Evolutionary conservation across 1,284 basidiomycete species (phyloP), one percentile per base, ranked within the genome.

Genomic region (Boletus putidus): DNA sequence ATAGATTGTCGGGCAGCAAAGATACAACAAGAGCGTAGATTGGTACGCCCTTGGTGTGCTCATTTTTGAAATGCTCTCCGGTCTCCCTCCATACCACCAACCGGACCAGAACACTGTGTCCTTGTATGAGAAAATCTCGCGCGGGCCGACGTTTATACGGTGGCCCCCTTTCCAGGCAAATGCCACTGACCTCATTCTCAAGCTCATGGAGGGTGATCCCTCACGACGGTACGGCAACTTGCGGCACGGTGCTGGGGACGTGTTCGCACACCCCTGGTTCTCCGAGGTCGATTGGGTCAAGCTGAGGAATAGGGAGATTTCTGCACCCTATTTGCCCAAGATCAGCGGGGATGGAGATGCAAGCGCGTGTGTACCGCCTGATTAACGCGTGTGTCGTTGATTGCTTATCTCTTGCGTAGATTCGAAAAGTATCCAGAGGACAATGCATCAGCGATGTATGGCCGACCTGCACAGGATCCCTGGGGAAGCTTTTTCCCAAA

Each of bases 1-100:
- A 1, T 59, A 89, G 87, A 86, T 96, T 63, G 90, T 98, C 55
- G 86, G 88, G 60, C 91, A 93, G 65, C 89, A 92, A 65, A 89
- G 95, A 5, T 98, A 99, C 78, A 98, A 97, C 80, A 98, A 98
- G 76, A 91, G 87, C 66, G 96, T 99, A 2, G 97, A 99, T 72
- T 99, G 96, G 96, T 99, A 98, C 75, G 96, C 97, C 0, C 84
- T 99, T 36, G 96, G 96, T 49, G 94, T 99, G 31, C 83, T 99
- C 72, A 88, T 98, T 53, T 99, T 94, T 75, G 96, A 99, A 75
- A 99, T 98, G 91, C 88, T 98, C 61, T 88, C 92, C 6, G 92
- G 92, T 8, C 86, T 90, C 20, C 91, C 91, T 8, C 91, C 91
- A 1, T 90, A 86, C 73, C 88, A 91, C 72, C 81, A 84, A 69